Percentiles rank a stretch among this genome's conserved stretches.
These are phyloP conservation scores for Hypoxylon sp. DNA, from an alignment of 2,329 filamentous ascomycete species.

Conservation along the genomic window DNA sequence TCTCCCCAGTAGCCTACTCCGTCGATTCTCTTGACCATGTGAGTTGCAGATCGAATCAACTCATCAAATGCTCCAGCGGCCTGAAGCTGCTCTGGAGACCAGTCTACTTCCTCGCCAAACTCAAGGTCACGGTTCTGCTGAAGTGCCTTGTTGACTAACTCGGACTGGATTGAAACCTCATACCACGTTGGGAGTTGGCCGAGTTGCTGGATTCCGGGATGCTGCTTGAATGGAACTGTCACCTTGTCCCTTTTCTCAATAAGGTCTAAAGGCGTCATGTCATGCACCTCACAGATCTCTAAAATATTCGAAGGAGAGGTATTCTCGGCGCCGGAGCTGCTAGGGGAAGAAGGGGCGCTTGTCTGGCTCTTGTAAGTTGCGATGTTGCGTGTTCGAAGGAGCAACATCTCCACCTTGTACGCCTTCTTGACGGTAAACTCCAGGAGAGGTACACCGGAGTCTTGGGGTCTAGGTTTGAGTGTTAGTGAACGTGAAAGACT, in stretches of 20 bases:
- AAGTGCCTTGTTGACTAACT: slow-evolving; percentile 44
- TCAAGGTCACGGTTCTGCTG: slow-evolving; percentile 48
- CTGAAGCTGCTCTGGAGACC: slow-evolving; percentile 46
- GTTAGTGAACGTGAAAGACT: slow-evolving; percentile 15
- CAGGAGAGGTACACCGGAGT: slow-evolving; percentile 42
- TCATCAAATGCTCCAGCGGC: slow-evolving; percentile 44
- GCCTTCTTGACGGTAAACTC: slow-evolving; percentile 45
- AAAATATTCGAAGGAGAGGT: slow-evolving; percentile 34
- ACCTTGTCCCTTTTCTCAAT: slow-evolving; percentile 7
- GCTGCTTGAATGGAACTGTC: slow-evolving; percentile 27
- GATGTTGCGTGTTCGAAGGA: slow-evolving; percentile 48
- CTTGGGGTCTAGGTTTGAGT: slow-evolving; percentile 35
- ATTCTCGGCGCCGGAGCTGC: neutral
- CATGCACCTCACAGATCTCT: slow-evolving; percentile 51
- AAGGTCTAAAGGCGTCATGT: slow-evolving; percentile 39
- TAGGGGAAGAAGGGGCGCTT: neutral
- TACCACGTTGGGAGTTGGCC: slow-evolving; percentile 47
- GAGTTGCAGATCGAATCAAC: slow-evolving; percentile 45
- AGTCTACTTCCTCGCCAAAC: slow-evolving; percentile 48
- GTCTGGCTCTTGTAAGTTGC: slow-evolving; percentile 39
- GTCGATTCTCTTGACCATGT: slow-evolving; percentile 51
- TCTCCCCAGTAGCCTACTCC: slow-evolving; percentile 51
- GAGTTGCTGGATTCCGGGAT: slow-evolving; percentile 9
- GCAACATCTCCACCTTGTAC: slow-evolving; percentile 42
- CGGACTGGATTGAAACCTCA: slow-evolving; percentile 48